Percentiles rank a stretch among this genome's conserved stretches.
Conservation (phyloP, 495 filamentous ascomycete species). For the Trichoderma reesei region DNA sequence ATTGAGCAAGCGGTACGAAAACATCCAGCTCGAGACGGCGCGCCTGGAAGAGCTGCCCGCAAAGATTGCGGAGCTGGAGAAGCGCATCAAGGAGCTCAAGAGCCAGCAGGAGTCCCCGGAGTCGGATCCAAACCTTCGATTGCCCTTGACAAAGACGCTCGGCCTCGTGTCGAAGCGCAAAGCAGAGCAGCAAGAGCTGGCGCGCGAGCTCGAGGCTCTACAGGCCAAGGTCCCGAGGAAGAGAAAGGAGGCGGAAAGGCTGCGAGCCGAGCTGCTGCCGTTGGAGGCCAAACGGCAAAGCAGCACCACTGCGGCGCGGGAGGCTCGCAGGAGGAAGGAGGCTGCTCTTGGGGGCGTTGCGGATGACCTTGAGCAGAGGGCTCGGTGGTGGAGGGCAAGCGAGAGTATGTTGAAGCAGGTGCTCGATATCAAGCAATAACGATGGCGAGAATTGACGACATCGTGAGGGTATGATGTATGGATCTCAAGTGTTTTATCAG, state of each 20-base stretch:
- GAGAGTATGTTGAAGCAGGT: slow-evolving; percentile 59
- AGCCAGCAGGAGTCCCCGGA: slow-evolving; percentile 25
- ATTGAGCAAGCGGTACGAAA: slow-evolving; percentile 49
- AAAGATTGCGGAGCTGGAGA: slow-evolving; percentile 53
- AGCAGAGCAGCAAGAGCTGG: slow-evolving; percentile 51
- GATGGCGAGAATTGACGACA: not conserved
- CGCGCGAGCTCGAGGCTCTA: slow-evolving; percentile 57
- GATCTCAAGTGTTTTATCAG: not conserved
- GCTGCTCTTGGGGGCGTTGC: slow-evolving; percentile 52
- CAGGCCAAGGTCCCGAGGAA: slow-evolving; percentile 58
- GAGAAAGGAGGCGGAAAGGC: slow-evolving; percentile 57
- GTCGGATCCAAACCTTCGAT: slow-evolving; percentile 32
- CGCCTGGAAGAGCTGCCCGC: slow-evolving; percentile 51
- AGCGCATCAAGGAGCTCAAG: slow-evolving; percentile 45
- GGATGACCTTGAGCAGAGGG: slow-evolving; percentile 74
- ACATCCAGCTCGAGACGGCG: slow-evolving; percentile 50
- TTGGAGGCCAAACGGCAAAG: slow-evolving; percentile 63
- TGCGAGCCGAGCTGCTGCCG: slow-evolving; percentile 60
- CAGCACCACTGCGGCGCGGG: slow-evolving; percentile 58
- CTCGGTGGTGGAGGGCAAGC: slow-evolving; percentile 68
- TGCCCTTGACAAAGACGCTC: slow-evolving; percentile 52
- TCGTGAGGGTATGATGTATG: not conserved
- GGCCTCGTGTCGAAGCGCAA: slow-evolving; percentile 49
- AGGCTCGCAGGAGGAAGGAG: slow-evolving; percentile 71
- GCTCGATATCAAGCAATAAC: slow-evolving; percentile 30